Evolutionary conservation across 495 filamentous ascomycete genomes (phyloP).

Genomic region (Xylaria cubensis): DNA sequence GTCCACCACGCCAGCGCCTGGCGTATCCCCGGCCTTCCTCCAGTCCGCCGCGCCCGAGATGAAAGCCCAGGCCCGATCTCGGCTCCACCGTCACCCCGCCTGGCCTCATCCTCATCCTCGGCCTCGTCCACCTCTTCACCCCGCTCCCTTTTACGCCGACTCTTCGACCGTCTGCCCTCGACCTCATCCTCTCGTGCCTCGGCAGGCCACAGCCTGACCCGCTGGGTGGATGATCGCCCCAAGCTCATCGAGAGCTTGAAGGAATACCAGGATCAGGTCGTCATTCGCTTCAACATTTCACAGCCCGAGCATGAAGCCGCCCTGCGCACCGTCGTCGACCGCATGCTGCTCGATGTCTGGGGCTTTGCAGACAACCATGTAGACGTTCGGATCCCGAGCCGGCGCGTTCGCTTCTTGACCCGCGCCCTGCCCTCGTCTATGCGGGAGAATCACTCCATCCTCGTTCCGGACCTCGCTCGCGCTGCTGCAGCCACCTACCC

Average conservation of each 20-base stretch:
- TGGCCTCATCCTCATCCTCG: neutral
- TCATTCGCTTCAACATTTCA: conserved; percentile 84
- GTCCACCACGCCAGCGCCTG: conserved; percentile 5
- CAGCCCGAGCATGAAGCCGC: conserved; percentile 72
- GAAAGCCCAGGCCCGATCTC: neutral
- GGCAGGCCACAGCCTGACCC: conserved; percentile 27
- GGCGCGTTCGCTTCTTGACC: conserved; percentile 82
- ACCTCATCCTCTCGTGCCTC: conserved; percentile 30
- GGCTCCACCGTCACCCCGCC: neutral
- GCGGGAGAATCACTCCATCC: conserved; percentile 70
- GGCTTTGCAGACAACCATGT: conserved; percentile 80
- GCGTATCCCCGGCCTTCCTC: conserved; percentile 27
- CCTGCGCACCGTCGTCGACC: conserved; percentile 73
- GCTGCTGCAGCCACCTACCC: conserved; percentile 82
- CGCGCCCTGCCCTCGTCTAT: conserved; percentile 79
- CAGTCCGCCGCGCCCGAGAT: neutral
- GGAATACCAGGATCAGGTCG: conserved; percentile 79
- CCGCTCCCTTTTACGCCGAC: conserved; percentile 34
- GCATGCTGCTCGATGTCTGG: conserved; percentile 90
- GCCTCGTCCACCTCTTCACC: neutral
- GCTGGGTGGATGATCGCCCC: conserved; percentile 43
- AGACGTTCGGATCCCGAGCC: conserved; percentile 82
- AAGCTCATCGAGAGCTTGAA: conserved; percentile 35
- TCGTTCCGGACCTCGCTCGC: conserved; percentile 83
- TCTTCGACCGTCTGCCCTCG: conserved; percentile 32